Percentiles rank a stretch among this genome's conserved stretches.
phyloP scores from a whole-genome alignment of 2,329 filamentous ascomycete genomes.

The Neurospora crassa region DNA sequence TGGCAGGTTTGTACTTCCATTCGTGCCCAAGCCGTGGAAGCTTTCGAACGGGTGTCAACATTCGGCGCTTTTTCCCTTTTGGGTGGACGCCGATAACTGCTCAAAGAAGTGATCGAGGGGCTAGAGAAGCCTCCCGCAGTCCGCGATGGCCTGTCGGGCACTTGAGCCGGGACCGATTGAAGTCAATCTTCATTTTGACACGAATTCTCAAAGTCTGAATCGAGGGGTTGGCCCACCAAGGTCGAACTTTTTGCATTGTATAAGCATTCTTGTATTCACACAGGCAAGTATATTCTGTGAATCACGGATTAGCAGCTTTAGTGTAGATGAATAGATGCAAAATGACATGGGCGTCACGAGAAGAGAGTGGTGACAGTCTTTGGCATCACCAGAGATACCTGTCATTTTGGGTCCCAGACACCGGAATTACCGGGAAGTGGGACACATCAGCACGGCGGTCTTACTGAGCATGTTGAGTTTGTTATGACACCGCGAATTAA shows the following conservation, averaged over 20 bases:
- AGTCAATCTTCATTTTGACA: neutral
- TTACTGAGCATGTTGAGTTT: neutral
- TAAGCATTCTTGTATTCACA: neutral
- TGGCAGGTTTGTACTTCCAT: neutral
- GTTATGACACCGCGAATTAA: neutral
- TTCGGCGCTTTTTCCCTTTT: neutral
- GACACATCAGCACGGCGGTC: neutral
- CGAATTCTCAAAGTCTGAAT: neutral
- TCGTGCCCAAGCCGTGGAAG: neutral
- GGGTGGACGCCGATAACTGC: neutral
- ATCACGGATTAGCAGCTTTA: neutral
- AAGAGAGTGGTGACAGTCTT: neutral
- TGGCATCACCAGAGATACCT: neutral
- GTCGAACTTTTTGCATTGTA: neutral
- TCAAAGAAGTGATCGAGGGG: neutral
- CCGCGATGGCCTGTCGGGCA: neutral
- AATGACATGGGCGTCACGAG: neutral
- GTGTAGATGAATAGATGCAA: neutral
- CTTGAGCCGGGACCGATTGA: neutral
- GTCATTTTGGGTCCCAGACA: neutral
- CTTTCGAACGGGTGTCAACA: neutral
- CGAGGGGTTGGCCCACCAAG: neutral
- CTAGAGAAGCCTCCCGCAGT: neutral
- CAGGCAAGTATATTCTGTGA: neutral
- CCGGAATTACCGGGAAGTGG: neutral